Base-by-base conservation (phyloP, 148 eudicot genomes). In the Rhododendron williamsianum region DNA sequence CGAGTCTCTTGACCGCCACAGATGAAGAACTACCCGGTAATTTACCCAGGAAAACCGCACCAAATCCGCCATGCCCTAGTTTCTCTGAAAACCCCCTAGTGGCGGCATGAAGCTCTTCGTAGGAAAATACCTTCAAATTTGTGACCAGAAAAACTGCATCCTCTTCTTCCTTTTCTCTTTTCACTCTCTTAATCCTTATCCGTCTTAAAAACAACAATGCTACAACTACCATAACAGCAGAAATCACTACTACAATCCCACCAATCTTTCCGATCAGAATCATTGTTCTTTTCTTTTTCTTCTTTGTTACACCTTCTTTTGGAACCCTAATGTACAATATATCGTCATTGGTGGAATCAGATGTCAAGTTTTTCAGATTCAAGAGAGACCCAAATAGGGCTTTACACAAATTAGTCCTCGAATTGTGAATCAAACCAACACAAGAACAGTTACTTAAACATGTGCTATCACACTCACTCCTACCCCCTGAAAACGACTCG, bases 11-110 rank as follows among this genome's bases (percentile, higher is more conserved):
- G 25, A 93, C 95, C 0, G 98, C 98, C 81, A 95, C 93, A 0
- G 36, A 79, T 2, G 91, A 69, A 0, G 91, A 89, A 81, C 76
- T 30, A 33, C 91, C 95, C 0, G 84, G 77, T 63, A 94, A 73
- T 4, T 81, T 81, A 9, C 98, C 98, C 1, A 73, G 87, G 81
- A 93, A 93, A 12, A 95, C 98, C 0, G 93, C 91, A 56, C 98
- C 98, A 35, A 95, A 95, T 41, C 98, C 98, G 0, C 98, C 98
- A 27, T 93, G 96, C 13, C 98, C 98, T 4, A 95, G 87, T 86
- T 95, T 93, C 89, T 92, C 98, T 1, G 98, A 92, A 87, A 95
- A 95, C 23, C 95, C 96, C 60, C 88, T 89, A 2, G 96, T 95
- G 2, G 93, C 96, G 4, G 88, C 84, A 63, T 92, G 91, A 36